Base-by-base conservation (phyloP, 2,329 filamentous ascomycete species). In the Cladosporium oxysporum region DNA sequence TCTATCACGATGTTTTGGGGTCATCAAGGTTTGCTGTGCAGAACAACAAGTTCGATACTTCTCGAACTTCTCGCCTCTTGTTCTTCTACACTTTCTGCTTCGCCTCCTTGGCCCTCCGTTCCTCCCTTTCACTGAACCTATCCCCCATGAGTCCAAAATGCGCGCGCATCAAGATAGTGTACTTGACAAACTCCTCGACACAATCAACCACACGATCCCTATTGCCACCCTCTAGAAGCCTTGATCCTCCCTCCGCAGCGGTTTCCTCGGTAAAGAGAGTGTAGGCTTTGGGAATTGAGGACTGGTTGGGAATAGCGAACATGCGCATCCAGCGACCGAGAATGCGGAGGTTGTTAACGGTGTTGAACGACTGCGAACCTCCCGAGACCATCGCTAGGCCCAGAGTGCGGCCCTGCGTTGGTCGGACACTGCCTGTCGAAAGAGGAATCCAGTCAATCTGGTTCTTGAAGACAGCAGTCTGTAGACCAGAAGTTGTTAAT, bases 371-470 rank as follows among this genome's bases (percentile, higher is more conserved):
- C 73, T 90, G 88, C 0, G 84, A 88, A 0, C 88, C 88, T 18
- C 88, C 88, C 61, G 80, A 85, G 0, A 90, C 87, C 73, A 89
- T 86, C 0, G 85, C 84, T 26, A 90, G 81, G 1, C 84, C 84
- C 0, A 90, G 79, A 0, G 87, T 90, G 0, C 87, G 82, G 41
- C 88, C 88, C 76, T 90, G 88, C 0, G 88, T 90, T 0, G 87
- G 88, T 0, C 88, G 84, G 0, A 90, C 84, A 10, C 84, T 85
- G 28, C 88, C 87, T 0, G 84, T 84, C 1, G 80, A 83, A 0
- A 90, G 78, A 0, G 88, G 88, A 47, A 90, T 88, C 88, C 88
- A 90, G 74, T 90, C 88, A 57, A 90, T 90, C 69, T 90, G 87
- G 69, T 88, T 88, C 69, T 90, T 90, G 80, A 90, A 90, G 0